Percentiles rank a stretch among this genome's conserved stretches.
Conservation (phyloP, 2,329 filamentous ascomycete genomes). For the Fusarium sp. region DNA sequence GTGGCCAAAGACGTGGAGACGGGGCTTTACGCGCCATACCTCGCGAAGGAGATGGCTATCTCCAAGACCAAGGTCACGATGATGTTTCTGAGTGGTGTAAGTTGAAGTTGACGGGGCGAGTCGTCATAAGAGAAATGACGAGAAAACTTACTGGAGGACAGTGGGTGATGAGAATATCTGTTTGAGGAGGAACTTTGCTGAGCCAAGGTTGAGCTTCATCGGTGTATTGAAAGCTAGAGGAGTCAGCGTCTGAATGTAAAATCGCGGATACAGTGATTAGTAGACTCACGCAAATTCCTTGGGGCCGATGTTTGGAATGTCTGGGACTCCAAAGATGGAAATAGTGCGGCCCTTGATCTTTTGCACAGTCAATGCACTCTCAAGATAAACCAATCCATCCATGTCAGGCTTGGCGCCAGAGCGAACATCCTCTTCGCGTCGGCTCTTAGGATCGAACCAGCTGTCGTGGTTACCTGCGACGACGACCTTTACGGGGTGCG, state of each 20-base stretch:
- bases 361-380: slow-evolving; percentile 74
- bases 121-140: neutral
- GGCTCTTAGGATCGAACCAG: slow-evolving; percentile 78
- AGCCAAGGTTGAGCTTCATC: slow-evolving; percentile 76
- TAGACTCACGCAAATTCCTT: slow-evolving; percentile 68
- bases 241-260: neutral
- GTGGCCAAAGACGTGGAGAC: slow-evolving; percentile 87
- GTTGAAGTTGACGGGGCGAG: neutral
- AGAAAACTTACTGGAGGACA: slow-evolving; percentile 70
- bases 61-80: slow-evolving; percentile 77
- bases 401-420: slow-evolving; percentile 69
- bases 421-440: slow-evolving; percentile 67
- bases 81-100: slow-evolving; percentile 63
- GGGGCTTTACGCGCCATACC: slow-evolving; percentile 78
- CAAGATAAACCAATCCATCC: slow-evolving; percentile 78
- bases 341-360: slow-evolving; percentile 68
- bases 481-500: slow-evolving; percentile 83
- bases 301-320: slow-evolving; percentile 82
- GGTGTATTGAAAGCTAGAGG: slow-evolving; percentile 77
- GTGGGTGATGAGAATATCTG: slow-evolving; percentile 85
- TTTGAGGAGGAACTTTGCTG: slow-evolving; percentile 75
- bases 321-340: slow-evolving; percentile 80
- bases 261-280: neutral
- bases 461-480: slow-evolving; percentile 92
- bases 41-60: slow-evolving; percentile 78